Conservation (phyloP, 441 rosid species). For the Iberis amara region DNA sequence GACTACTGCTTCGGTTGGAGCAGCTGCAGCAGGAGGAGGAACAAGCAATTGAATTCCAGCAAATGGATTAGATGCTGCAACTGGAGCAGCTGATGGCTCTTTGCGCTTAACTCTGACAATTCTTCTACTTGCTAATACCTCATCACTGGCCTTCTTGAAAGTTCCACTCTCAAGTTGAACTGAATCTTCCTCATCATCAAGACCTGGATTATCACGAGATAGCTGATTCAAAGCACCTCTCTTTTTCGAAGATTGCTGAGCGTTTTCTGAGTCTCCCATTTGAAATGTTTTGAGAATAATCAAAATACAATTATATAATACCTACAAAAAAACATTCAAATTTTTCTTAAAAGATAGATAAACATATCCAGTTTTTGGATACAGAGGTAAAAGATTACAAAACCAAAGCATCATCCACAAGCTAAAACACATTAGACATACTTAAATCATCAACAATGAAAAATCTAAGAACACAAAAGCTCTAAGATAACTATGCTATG, state of each 20-base stretch:
- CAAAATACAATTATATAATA: neutral
- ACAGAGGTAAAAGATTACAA: neutral
- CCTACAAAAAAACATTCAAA: neutral
- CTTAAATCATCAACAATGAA: neutral
- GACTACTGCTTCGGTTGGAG: neutral
- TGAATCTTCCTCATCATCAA: constrained; percentile 75
- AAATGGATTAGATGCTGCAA: constrained; percentile 71
- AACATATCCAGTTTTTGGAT: neutral
- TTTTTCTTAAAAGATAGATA: neutral
- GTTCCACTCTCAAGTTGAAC: constrained; percentile 57
- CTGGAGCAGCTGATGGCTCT: constrained; percentile 27
- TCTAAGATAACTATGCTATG: too few species aligned
- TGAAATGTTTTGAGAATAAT: constrained; percentile 5
- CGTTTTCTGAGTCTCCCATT: constrained; percentile 73
- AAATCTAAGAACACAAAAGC: neutral
- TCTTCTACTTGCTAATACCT: constrained; percentile 69
- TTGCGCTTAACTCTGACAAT: constrained; percentile 68
- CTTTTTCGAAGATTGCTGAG: constrained; percentile 76
- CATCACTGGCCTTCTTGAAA: constrained; percentile 79
- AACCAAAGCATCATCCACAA: neutral
- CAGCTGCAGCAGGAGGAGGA: neutral
- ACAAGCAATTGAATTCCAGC: constrained; percentile 58
- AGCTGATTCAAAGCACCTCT: constrained; percentile 82
- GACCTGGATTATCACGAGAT: constrained; percentile 72
- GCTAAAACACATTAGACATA: neutral